Evolutionary conservation across 202 grass and related monocot genomes (phyloP), one percentile per base, ranked within the genome.

Genomic region (Panicum hallii): DNA sequence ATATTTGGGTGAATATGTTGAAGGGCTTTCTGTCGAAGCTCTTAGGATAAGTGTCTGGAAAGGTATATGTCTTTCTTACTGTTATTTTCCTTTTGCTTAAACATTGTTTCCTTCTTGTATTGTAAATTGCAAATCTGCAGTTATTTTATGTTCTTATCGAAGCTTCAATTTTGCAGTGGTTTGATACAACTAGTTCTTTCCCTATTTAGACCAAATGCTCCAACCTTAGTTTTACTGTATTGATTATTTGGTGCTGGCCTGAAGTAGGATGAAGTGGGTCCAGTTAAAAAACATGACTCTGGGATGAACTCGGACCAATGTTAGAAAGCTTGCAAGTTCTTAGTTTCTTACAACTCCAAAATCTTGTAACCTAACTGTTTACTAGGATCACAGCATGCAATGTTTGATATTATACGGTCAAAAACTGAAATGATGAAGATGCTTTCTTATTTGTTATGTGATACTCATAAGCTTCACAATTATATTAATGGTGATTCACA

Each of bases 1-100:
- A 89, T 98, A 95, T 89, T 84, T 98, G 88, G 93, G 96, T 71
- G 96, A 98, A 89, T 98, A 98, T 92, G 93, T 98, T 60, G 96
- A 98, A 91, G 96, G 91, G 42, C 88, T 98, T 87, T 98, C 96
- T 72, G 84, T 90, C 81, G 96, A 98, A 90, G 91, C 96, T 30
- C 96, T 98, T 80, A 84, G 96, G 75, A 95, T 98, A 80, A 98
- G 96, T 75, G 96, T 98, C 48, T 98, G 96, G 96, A 92, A 95
- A 92, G 96, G 96, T 98, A 76, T 43, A 38, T 83, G 49, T 66
- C 48, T 72, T 77, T 73, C 66, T 79, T 63, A 72, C 4, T 74
- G 34, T 55, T 42, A 32, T n/a, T 49, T 70, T 43, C 54, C 32
- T 65, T 63, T 79, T 48, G 69, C 40, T 53, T 19, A 34, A 75